Evolutionary conservation across 805 yeast species (phyloP), one percentile per base, ranked within the genome.

Genomic region (Hanseniaspora lachancei): DNA sequence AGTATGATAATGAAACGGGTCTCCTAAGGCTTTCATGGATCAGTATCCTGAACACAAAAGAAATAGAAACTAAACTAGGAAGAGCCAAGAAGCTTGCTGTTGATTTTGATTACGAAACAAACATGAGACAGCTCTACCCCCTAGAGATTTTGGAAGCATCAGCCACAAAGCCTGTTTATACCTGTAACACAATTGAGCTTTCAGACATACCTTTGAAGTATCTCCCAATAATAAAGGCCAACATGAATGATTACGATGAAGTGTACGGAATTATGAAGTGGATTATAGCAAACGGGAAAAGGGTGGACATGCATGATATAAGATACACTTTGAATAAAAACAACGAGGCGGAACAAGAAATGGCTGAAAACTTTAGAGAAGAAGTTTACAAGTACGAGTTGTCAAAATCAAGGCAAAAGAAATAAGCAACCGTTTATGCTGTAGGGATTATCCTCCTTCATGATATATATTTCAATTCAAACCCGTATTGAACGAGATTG

Each of bases 241-340:
- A 66, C 82, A 86, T 42, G 72, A 76, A 80, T 2, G 62, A 73
- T 16, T 79, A 77, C 1, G 72, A 77, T 18, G 91, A 83, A 0
- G 49, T 51, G 8, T 77, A 75, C 49, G 67, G 69, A 18, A 69
- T 74, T 20, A 88, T 91, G 96, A 73, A 74, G 41, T 70, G 74
- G 10, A 76, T 82, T 4, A 66, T 88, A 55, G 70, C 72, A 16
- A 70, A 68, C 20, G 95, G 96, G 1, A 72, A 73, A 1, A 74
- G 88, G 57, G 68, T 80, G 3, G 70, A 82, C 6, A 78, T 78
- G 36, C 79, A 79, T 61, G 77, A 84, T 64, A 70, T 88, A 21
- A 89, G 96, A 96, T 86, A 83, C 63, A 87, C 85, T 62, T 73
- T 91, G 12, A 27, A 27, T 27, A n/a, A 35, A 13, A 93, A 85